These are phyloP conservation scores for Ramichloridium luteum DNA, from an alignment of 2,329 filamentous ascomycete genomes.

Conservation along the genomic window DNA sequence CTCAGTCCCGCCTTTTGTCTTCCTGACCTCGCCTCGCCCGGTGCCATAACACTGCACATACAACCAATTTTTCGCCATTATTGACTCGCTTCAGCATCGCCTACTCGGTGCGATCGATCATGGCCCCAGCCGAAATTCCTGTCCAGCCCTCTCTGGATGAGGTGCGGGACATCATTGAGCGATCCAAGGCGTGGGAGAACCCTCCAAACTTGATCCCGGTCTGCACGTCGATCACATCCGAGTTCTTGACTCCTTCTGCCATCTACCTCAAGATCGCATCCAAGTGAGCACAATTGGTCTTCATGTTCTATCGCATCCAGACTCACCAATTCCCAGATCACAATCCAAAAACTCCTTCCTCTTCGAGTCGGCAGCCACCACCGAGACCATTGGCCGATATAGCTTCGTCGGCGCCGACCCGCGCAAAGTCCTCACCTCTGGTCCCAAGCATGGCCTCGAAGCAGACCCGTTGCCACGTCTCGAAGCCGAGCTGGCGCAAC, in stretches of 20 bases:
- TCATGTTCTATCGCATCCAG: neutral
- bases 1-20: slow-evolving; percentile 15
- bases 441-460: slow-evolving; percentile 72
- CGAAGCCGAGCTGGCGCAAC: slow-evolving; percentile 65
- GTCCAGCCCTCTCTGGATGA: slow-evolving; percentile 51
- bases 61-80: no score
- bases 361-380: slow-evolving; percentile 85
- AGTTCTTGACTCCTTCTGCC: slow-evolving; percentile 85
- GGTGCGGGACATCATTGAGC: slow-evolving; percentile 43
- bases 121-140: slow-evolving; percentile 26
- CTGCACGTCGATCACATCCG: slow-evolving; percentile 74
- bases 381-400: slow-evolving; percentile 86
- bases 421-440: slow-evolving; percentile 72
- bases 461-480: slow-evolving; percentile 74
- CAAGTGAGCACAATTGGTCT: slow-evolving; percentile 41
- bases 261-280: slow-evolving; percentile 86
- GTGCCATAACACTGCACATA: slow-evolving; percentile 16
- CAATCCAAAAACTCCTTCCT: slow-evolving; percentile 76
- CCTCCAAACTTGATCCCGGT: slow-evolving; percentile 70
- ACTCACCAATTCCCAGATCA: slow-evolving; percentile 28
- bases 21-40: slow-evolving; percentile 23
- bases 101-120: no score
- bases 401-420: slow-evolving; percentile 82
- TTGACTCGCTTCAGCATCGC: no score
- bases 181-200: slow-evolving; percentile 39